These are phyloP conservation scores for Termitomyces sp. DNA, from an alignment of 768 basidiomycete species.

Conservation along the genomic window DNA sequence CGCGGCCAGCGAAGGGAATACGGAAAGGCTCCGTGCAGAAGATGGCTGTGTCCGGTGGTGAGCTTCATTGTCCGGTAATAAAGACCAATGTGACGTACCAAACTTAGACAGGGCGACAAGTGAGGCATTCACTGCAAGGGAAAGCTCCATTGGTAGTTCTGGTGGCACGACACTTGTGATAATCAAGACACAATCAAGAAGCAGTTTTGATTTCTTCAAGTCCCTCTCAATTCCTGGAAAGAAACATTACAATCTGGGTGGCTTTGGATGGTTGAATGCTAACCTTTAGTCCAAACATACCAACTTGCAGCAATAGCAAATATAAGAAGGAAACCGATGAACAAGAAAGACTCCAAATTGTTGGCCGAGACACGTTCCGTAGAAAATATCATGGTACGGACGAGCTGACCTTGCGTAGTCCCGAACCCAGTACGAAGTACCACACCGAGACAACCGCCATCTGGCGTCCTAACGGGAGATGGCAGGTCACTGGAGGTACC, in stretches of 20 bases:
- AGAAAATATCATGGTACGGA: constrained; percentile 98
- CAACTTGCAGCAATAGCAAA: constrained; percentile 97
- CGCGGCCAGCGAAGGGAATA: constrained; percentile 91
- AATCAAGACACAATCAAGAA: constrained; percentile 94
- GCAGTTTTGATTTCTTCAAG: constrained; percentile 89
- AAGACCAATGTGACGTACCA: constrained; percentile 45
- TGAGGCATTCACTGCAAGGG: constrained; percentile 92
- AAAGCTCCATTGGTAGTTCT: constrained; percentile 96
- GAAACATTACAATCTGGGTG: neutral
- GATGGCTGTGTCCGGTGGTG: constrained; percentile 55
- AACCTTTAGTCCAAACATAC: constrained; percentile 97
- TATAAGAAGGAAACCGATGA: constrained; percentile 96
- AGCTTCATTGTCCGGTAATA: neutral
- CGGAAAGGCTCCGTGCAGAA: constrained; percentile 99
- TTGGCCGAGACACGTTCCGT: constrained; percentile 96
- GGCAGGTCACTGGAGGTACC: constrained; percentile 39
- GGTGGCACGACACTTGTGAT: constrained; percentile 98
- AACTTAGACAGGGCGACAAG: constrained; percentile 91
- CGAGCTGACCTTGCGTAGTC: constrained; percentile 94
- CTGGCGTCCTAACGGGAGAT: constrained; percentile 64
- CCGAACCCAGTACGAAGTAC: constrained; percentile 97
- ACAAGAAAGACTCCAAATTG: constrained; percentile 91
- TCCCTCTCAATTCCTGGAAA: constrained; percentile 79
- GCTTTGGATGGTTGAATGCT: constrained; percentile 12
- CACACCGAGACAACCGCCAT: constrained; percentile 87